phyloP scores from a whole-genome alignment of 2,329 filamentous ascomycete species.

The Hymenoscyphus repandus region DNA sequence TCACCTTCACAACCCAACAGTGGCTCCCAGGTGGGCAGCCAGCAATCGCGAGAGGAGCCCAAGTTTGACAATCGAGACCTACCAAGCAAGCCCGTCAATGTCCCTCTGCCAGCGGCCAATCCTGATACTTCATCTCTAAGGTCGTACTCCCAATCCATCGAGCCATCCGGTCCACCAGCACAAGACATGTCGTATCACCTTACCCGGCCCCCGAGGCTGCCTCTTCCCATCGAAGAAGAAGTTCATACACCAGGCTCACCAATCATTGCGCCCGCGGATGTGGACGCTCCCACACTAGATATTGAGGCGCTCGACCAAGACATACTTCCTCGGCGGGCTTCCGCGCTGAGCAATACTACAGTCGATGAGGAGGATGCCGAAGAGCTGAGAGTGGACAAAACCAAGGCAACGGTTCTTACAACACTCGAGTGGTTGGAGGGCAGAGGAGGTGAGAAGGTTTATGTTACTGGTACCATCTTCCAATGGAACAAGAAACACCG shows the following conservation, averaged over 20 bases:
- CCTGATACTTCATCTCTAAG: slow-evolving; percentile 20
- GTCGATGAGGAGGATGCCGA: slow-evolving; percentile 79
- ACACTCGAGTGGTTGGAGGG: slow-evolving; percentile 71
- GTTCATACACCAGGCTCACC: slow-evolving; percentile 85
- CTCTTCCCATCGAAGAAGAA: slow-evolving; percentile 90
- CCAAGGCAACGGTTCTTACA: slow-evolving; percentile 75
- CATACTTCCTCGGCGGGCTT: slow-evolving; percentile 45
- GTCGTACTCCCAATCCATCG: slow-evolving; percentile 43
- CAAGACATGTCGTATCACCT: slow-evolving; percentile 53
- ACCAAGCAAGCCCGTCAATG: slow-evolving; percentile 54
- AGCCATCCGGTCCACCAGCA: slow-evolving; percentile 40
- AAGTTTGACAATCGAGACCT: slow-evolving; percentile 34
- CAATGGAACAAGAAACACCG: slow-evolving; percentile 95
- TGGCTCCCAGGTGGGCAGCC: slow-evolving; percentile 20
- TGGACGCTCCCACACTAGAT: slow-evolving; percentile 24
- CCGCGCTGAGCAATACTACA: slow-evolving; percentile 55
- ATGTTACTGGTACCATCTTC: slow-evolving; percentile 95
- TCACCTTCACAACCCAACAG: slow-evolving; percentile 20
- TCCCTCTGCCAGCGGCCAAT: slow-evolving; percentile 31
- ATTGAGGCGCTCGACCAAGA: slow-evolving; percentile 45
- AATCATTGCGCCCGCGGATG: slow-evolving; percentile 69
- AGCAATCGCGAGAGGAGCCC: slow-evolving; percentile 27
- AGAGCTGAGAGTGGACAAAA: slow-evolving; percentile 70
- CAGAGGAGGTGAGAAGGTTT: slow-evolving; percentile 76
- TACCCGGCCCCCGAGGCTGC: slow-evolving; percentile 76